Evolutionary conservation across 2,329 filamentous ascomycete species (phyloP).

Genomic region (Cladosporium sp.): DNA sequence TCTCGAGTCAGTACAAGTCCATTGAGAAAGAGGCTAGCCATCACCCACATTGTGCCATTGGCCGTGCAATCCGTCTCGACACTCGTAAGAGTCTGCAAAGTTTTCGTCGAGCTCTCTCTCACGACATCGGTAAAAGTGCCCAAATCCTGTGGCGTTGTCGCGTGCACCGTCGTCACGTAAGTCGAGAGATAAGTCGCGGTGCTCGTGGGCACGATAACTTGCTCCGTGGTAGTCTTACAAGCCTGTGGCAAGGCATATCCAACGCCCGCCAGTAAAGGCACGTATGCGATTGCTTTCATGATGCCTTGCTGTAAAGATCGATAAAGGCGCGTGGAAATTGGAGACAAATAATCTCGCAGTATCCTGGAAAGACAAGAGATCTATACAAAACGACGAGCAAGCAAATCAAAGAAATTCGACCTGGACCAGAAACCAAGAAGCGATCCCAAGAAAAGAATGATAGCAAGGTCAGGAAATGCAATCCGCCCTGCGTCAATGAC

Average conservation of each 20-base stretch:
- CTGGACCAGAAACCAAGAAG: too few relatives aligned
- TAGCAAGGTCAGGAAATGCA: background rate
- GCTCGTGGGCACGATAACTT: conserved; percentile 26
- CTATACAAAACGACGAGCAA: too few relatives aligned
- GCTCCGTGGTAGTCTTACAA: conserved; percentile 25
- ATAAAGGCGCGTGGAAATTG: background rate
- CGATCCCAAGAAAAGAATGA: background rate
- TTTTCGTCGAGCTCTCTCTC: conserved; percentile 26
- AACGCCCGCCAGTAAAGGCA: conserved; percentile 21
- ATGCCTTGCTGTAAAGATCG: too few relatives aligned
- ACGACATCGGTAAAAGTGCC: conserved; percentile 26
- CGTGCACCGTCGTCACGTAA: conserved; percentile 21
- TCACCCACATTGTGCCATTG: conserved; percentile 22
- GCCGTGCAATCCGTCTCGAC: conserved; percentile 22
- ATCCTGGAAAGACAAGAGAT: too few relatives aligned
- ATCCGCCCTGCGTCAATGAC: background rate
- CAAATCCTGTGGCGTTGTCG: conserved; percentile 20
- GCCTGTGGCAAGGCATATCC: conserved; percentile 24
- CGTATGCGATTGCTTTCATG: conserved; percentile 21
- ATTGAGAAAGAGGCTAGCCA: background rate
- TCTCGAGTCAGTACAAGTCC: conserved; percentile 7
- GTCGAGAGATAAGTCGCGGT: conserved; percentile 28
- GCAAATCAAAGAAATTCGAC: too few relatives aligned
- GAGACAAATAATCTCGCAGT: too few relatives aligned
- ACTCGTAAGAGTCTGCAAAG: conserved; percentile 24